These are phyloP conservation scores for Datura wrightii DNA, from an alignment of 257 asterid species.

Conservation along the genomic window DNA sequence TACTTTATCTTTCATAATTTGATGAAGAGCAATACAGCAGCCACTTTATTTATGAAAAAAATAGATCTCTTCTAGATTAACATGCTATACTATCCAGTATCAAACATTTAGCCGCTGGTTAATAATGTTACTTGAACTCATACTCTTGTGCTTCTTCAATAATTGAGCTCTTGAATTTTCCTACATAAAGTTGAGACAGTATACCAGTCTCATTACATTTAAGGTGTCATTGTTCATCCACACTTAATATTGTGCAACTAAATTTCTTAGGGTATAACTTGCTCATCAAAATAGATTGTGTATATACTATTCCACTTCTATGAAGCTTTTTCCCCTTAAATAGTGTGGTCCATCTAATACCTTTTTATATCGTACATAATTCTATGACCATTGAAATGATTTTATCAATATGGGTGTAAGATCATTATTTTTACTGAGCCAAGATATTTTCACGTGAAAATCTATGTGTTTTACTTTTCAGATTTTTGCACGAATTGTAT, in stretches of 20 bases:
- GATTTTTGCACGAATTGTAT: too few species aligned
- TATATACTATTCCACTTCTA: too few species aligned
- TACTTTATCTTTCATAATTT: not conserved
- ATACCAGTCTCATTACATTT: not conserved
- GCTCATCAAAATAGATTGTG: not conserved
- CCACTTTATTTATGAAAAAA: not conserved
- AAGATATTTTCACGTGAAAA: too few species aligned
- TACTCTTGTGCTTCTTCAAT: constrained; percentile 4
- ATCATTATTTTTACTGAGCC: too few species aligned
- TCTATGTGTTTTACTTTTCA: too few species aligned
- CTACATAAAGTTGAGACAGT: not conserved
- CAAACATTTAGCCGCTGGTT: not conserved
- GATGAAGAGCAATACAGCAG: not conserved
- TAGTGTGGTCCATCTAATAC: too few species aligned
- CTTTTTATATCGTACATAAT: too few species aligned
- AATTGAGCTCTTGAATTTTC: not conserved
- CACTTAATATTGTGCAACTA: not conserved
- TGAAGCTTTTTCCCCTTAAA: too few species aligned
- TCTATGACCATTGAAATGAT: too few species aligned
- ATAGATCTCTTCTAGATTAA: not conserved
- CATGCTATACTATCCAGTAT: not conserved
- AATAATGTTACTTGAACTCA: not conserved
- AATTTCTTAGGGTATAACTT: not conserved
- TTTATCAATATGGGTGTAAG: too few species aligned
- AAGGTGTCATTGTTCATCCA: not conserved